phyloP scores from a whole-genome alignment of 2,329 filamentous ascomycete species.

The Clarireedia hainanense region DNA sequence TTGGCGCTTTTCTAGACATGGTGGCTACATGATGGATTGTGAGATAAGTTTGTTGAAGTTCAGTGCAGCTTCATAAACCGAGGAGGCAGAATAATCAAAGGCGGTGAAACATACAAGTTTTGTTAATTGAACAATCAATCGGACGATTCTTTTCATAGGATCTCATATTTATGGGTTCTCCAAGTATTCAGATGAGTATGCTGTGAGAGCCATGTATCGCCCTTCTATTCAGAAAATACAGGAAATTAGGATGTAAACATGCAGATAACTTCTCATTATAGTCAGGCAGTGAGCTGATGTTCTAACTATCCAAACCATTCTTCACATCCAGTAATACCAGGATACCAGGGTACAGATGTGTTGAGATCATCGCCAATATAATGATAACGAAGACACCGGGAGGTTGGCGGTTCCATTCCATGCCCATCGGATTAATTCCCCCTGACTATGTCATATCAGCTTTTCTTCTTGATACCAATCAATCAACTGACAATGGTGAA shows the following conservation, averaged over 20 bases:
- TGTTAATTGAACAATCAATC: too few relatives aligned
- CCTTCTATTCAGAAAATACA: too few relatives aligned
- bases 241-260: too few relatives aligned
- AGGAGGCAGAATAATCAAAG: neutral
- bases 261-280: too few relatives aligned
- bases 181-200: too few relatives aligned
- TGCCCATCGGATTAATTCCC: conserved; percentile 21
- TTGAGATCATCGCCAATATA: conserved; percentile 13
- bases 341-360: neutral
- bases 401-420: conserved; percentile 23
- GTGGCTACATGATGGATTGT: conserved; percentile 15
- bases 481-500: conserved; percentile 23
- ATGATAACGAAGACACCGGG: conserved; percentile 18
- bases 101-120: neutral
- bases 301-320: neutral
- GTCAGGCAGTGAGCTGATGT: neutral
- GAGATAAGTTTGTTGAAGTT: neutral
- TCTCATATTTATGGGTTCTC: too few relatives aligned
- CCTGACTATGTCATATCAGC: conserved; percentile 16
- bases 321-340: neutral
- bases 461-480: conserved; percentile 1
- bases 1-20: conserved; percentile 73
- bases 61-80: neutral
- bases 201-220: too few relatives aligned
- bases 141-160: too few relatives aligned